Conservation (phyloP, 345 rosid genomes). For the Reutealis trisperma region DNA sequence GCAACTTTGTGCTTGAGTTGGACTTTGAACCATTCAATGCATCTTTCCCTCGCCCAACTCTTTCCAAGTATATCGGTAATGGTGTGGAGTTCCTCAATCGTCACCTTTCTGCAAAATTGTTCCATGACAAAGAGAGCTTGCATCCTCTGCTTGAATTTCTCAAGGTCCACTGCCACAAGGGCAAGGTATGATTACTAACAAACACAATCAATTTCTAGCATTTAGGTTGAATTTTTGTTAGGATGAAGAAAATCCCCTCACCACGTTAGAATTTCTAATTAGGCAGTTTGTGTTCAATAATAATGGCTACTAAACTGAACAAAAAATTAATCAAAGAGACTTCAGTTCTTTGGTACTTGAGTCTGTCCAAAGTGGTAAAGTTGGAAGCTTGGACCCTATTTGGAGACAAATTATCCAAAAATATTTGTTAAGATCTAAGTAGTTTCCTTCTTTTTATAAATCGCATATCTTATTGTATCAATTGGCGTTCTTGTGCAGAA, state of each 20-base stretch:
- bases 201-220: neutral
- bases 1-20: constrained; percentile 83
- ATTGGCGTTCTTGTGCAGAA: constrained; percentile 46
- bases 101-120: constrained; percentile 89
- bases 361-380: no score
- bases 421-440: neutral
- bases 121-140: constrained; percentile 95
- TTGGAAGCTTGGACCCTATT: no score
- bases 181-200: constrained; percentile 50
- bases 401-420: no score
- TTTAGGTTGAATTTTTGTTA: neutral
- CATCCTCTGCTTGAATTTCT: constrained; percentile 89
- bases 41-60: constrained; percentile 89
- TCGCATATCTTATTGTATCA: neutral
- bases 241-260: neutral
- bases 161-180: constrained; percentile 73
- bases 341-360: no score
- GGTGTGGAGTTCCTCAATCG: constrained; percentile 98
- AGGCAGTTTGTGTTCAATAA: no score
- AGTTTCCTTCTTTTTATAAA: neutral
- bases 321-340: no score
- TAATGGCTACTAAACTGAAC: no score
- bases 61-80: constrained; percentile 80
- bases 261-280: neutral
- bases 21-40: constrained; percentile 95